phyloP scores from a whole-genome alignment of 169 alveolate genomes.

The Besnoitia besnoiti region DNA sequence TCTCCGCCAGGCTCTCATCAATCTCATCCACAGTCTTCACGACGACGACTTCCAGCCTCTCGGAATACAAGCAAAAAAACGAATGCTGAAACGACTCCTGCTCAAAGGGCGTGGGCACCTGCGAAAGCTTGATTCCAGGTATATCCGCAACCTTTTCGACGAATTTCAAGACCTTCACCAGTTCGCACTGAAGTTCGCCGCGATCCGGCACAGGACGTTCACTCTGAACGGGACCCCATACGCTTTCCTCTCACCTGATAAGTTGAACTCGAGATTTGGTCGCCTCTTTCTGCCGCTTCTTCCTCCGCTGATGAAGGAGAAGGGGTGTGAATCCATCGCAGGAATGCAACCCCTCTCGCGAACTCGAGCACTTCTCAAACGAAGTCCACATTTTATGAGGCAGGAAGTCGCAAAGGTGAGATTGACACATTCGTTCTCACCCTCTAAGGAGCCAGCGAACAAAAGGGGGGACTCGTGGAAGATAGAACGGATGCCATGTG shows the following conservation, averaged over 20 bases:
- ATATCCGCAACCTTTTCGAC: background rate
- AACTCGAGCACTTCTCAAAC: background rate
- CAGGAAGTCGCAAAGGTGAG: background rate
- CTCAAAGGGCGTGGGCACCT: background rate
- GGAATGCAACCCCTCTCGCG: background rate
- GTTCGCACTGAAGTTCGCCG: conserved; percentile 26
- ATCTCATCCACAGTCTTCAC: background rate
- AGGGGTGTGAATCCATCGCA: background rate
- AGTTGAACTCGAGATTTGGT: background rate
- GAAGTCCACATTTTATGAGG: background rate
- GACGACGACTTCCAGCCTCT: background rate
- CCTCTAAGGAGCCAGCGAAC: no score
- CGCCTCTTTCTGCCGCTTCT: background rate
- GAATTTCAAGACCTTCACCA: conserved; percentile 4
- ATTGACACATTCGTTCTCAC: no score
- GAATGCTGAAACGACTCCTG: background rate
- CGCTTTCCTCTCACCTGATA: background rate
- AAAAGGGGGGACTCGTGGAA: no score
- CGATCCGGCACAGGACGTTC: background rate
- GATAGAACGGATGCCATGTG: no score
- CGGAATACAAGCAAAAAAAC: background rate
- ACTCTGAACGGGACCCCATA: conserved; percentile 29
- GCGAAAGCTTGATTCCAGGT: background rate
- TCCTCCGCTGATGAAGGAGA: conserved; percentile 6
- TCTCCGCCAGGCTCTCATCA: conserved; percentile 32